Percentiles rank a stretch among this genome's conserved stretches.
These are phyloP conservation scores for Trichoderma guizhouense DNA, from an alignment of 2,329 filamentous ascomycete species.

Conservation along the genomic window DNA sequence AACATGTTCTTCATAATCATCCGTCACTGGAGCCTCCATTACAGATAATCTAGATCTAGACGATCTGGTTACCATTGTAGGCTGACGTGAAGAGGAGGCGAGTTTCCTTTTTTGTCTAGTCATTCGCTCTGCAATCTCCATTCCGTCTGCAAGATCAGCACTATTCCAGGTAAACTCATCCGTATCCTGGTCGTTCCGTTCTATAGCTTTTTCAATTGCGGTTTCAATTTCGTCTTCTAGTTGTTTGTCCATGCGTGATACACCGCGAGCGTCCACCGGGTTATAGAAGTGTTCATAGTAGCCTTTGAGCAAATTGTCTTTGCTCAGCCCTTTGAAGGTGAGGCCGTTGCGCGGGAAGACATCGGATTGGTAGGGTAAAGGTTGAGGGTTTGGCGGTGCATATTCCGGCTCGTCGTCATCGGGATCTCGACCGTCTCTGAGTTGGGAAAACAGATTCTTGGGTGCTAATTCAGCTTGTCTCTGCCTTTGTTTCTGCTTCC, in stretches of 20 bases:
- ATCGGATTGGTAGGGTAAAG: slow-evolving; percentile 67
- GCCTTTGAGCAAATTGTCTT: slow-evolving; percentile 57
- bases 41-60: neutral
- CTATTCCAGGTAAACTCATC: slow-evolving; percentile 61
- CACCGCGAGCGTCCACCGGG: slow-evolving; percentile 64
- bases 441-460: slow-evolving; percentile 62
- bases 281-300: slow-evolving; percentile 61
- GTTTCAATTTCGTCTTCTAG: slow-evolving; percentile 52
- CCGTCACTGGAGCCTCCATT: neutral
- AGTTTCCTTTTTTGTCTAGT: neutral
- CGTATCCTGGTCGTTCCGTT: slow-evolving; percentile 64
- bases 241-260: slow-evolving; percentile 60
- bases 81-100: slow-evolving; percentile 28
- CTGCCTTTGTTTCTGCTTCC: slow-evolving; percentile 57
- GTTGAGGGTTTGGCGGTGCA: slow-evolving; percentile 69
- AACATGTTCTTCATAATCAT: neutral
- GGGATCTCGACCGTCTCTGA: slow-evolving; percentile 44
- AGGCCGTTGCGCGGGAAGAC: slow-evolving; percentile 58
- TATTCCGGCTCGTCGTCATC: slow-evolving; percentile 81
- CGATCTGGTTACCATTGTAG: slow-evolving; percentile 42
- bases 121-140: neutral
- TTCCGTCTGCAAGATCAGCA: slow-evolving; percentile 48
- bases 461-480: slow-evolving; percentile 50
- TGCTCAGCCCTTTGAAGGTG: slow-evolving; percentile 56
- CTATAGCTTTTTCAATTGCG: slow-evolving; percentile 57